These are phyloP conservation scores for Pseudisothecium myosuroides DNA, from an alignment of 225 moss, liverwort and hornwort species.

Conservation along the genomic window DNA sequence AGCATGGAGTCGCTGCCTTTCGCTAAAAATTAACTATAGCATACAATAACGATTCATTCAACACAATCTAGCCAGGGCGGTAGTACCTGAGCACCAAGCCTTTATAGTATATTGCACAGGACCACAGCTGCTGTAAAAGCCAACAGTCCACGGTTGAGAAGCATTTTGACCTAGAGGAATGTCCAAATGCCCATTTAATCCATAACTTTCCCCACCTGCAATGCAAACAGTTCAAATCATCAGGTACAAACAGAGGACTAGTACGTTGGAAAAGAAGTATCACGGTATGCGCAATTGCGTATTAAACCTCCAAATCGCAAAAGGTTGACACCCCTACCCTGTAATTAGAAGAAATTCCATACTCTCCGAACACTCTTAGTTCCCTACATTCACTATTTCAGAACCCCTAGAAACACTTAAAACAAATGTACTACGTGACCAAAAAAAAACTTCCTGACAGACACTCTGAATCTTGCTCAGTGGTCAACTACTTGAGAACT, in stretches of 20 bases:
- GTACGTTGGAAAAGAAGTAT: background rate
- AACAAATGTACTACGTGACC: too few relatives aligned
- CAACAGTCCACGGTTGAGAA: slow-evolving; percentile 12
- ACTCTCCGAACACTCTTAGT: background rate
- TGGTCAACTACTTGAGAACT: background rate
- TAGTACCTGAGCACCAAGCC: slow-evolving; percentile 40
- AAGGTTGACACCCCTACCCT: background rate
- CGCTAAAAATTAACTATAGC: background rate
- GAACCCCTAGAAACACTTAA: background rate
- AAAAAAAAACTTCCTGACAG: background rate
- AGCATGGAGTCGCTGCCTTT: background rate
- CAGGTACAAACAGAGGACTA: background rate
- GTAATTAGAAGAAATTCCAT: background rate
- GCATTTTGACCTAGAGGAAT: slow-evolving; percentile 5
- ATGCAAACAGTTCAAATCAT: background rate
- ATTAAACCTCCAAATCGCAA: background rate
- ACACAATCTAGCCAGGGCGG: background rate
- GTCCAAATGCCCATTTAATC: slow-evolving; percentile 17
- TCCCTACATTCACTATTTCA: background rate
- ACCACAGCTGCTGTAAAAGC: slow-evolving; percentile 30
- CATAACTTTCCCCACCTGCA: slow-evolving; percentile 3
- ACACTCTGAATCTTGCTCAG: background rate
- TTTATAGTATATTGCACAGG: slow-evolving; percentile 25
- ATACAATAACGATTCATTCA: background rate
- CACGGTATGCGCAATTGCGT: background rate